Percentiles rank a stretch among this genome's conserved stretches.
These are phyloP conservation scores for Hypericum androsaemum DNA, from an alignment of 345 rosid species.

Conservation along the genomic window DNA sequence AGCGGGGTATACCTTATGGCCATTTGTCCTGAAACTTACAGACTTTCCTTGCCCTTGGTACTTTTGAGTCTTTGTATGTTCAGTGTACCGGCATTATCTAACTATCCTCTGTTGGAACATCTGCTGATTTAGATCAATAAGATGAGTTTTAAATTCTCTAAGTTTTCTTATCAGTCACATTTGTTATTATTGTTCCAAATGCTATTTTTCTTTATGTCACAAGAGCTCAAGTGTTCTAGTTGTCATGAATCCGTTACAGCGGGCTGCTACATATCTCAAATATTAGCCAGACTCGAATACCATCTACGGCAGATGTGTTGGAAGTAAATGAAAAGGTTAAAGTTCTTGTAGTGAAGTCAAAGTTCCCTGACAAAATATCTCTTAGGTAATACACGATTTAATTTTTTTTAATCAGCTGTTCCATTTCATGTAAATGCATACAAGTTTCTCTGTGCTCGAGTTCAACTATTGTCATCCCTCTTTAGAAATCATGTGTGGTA, in stretches of 20 bases:
- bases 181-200: too few relatives aligned
- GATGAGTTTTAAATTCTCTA: not conserved
- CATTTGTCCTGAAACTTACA: too few relatives aligned
- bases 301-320: conserved; percentile 55
- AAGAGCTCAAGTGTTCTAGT: conserved; percentile 8
- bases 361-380: conserved; percentile 68
- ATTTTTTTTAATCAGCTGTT: not conserved
- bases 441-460: not conserved
- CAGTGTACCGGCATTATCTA: too few relatives aligned
- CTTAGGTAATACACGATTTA: conserved; percentile 45
- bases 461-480: too few relatives aligned
- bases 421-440: conserved; percentile 1
- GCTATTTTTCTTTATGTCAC: not conserved
- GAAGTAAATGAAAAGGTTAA: conserved; percentile 59
- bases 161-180: not conserved
- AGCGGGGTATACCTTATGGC: conserved; percentile 2
- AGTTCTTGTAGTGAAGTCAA: conserved; percentile 70
- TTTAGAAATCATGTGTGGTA: too few relatives aligned
- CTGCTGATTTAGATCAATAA: too few relatives aligned
- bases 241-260: conserved; percentile 27
- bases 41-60: too few relatives aligned
- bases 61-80: conserved; percentile 2
- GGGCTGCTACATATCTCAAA: conserved; percentile 90
- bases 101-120: too few relatives aligned
- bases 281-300: conserved; percentile 40